Conservation (phyloP, 345 rosid species). For the Gossypium turneri region DNA sequence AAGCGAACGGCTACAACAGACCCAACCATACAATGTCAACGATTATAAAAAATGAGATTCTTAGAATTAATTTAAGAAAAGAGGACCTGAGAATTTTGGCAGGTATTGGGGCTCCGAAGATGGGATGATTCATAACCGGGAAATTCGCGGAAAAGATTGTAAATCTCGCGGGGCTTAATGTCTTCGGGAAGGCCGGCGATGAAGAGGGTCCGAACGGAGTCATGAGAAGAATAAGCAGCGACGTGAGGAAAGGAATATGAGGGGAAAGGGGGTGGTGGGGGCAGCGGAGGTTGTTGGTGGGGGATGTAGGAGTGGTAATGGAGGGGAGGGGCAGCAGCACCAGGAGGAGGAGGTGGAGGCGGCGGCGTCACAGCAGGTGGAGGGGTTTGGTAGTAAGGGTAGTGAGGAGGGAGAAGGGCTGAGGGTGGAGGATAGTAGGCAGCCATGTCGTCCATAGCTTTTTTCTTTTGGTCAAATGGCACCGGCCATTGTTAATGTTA, state of each 20-base stretch:
- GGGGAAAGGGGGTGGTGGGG: slow-evolving; percentile 24
- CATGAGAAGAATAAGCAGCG: slow-evolving; percentile 26
- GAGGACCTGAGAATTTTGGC: slow-evolving; percentile 46
- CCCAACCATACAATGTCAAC: slow-evolving; percentile 15
- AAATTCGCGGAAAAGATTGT: slow-evolving; percentile 80
- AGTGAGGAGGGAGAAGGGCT: slow-evolving; percentile 20
- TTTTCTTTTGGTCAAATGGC: not conserved
- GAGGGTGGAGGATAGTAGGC: slow-evolving; percentile 49
- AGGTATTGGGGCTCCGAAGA: slow-evolving; percentile 50
- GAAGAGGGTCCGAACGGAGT: slow-evolving; percentile 79
- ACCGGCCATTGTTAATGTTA: not conserved
- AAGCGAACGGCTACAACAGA: slow-evolving; percentile 69
- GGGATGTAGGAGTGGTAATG: slow-evolving; percentile 26
- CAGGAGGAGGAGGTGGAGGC: slow-evolving; percentile 28
- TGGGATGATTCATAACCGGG: slow-evolving; percentile 89
- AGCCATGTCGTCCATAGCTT: slow-evolving; percentile 54
- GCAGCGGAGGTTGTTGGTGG: slow-evolving; percentile 13
- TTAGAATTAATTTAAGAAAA: not conserved
- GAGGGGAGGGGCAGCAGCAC: slow-evolving; percentile 24
- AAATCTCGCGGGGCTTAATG: slow-evolving; percentile 82
- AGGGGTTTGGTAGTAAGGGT: slow-evolving; percentile 30
- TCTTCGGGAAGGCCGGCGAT: slow-evolving; percentile 88
- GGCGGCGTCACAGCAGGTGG: slow-evolving; percentile 21
- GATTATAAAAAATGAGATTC: not conserved
- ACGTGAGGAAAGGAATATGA: slow-evolving; percentile 28